Percentiles rank a stretch among this genome's conserved stretches.
These are phyloP conservation scores for Pseudofabraea citricarpa DNA, from an alignment of 2,329 filamentous ascomycete genomes.

Conservation along the genomic window DNA sequence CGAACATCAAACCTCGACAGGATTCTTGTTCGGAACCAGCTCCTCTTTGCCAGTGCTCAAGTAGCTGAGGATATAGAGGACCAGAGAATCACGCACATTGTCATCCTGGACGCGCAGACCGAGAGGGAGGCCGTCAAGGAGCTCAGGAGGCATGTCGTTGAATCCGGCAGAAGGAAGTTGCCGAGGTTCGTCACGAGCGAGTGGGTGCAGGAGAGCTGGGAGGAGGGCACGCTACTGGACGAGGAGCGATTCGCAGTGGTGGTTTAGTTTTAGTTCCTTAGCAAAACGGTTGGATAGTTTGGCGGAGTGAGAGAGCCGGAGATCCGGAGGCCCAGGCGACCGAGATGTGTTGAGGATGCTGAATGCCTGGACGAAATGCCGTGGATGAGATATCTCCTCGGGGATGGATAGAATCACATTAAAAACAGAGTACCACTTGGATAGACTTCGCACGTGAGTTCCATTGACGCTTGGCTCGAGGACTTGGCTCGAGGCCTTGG, in stretches of 20 bases:
- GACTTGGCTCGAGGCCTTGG: no score
- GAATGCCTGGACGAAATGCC: no score
- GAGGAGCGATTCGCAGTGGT: constrained; percentile 57
- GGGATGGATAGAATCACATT: no score
- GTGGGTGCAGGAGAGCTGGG: constrained; percentile 82
- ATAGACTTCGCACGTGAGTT: no score
- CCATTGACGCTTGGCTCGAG: no score
- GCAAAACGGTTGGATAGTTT: no score
- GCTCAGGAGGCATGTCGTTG: constrained; percentile 42
- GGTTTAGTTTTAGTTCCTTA: no score
- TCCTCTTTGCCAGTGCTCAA: constrained; percentile 65
- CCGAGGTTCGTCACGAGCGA: constrained; percentile 63
- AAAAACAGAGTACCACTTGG: no score
- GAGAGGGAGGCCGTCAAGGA: constrained; percentile 35
- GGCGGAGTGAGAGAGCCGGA: no score
- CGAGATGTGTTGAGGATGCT: no score
- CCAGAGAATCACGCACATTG: constrained; percentile 64
- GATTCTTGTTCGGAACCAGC: constrained; percentile 47
- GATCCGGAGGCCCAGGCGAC: no score
- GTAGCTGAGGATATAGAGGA: constrained; percentile 48
- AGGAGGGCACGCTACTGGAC: constrained; percentile 70
- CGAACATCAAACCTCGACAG: constrained; percentile 27
- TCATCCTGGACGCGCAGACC: constrained; percentile 42
- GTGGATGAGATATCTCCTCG: no score
- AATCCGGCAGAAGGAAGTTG: constrained; percentile 41